Base-by-base conservation (phyloP, 345 rosid genomes). In the Noccaea caerulescens region DNA sequence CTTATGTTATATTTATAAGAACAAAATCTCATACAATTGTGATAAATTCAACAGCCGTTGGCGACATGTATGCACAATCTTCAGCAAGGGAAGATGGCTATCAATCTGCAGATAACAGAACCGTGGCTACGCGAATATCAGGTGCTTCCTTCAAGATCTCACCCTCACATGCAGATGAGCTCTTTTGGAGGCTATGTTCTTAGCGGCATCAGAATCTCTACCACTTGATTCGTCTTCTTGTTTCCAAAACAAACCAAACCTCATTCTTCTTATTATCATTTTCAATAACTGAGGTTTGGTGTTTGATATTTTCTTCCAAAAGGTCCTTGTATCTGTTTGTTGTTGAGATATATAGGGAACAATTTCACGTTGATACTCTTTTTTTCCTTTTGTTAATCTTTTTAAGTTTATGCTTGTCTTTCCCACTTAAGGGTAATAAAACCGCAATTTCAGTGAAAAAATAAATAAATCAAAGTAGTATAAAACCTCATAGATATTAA, bases 111-210 rank as follows among this genome's bases (percentile, higher is more conserved):
- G 72, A 85, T 94, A 72, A 84, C 98, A 37, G 99, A 94, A 85
- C 93, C 98, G 27, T 94, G 96, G 98, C 76, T 94, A 64, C 96
- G 96, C 2, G 98, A 94, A 78, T 89, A 87, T 81, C 96, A 89
- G 93, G 97, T 93, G 61, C 94, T 91, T 73, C 96, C 94, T 3
- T 91, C 88, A 4, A 91, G 98, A 82, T 86, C 97, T 49, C 98
- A 93, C 72, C 98, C 97, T 23, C 84, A 79, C 75, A 87, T 91
- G 98, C 96, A 87, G 74, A 91, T 93, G 97, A 89, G 86, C 69
- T 84, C 91, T 30, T 83, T 78, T 43, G 94, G 96, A 16, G 98
- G 97, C 12, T 93, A 88, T 66, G 81, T 93, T 73, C 81, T 91
- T n/a, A 87, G 91, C n/a, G 96, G 97, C 34, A 86, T 82, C 18